Evolutionary conservation across 768 basidiomycete species (phyloP).

Genomic region (Mycena amicta): DNA sequence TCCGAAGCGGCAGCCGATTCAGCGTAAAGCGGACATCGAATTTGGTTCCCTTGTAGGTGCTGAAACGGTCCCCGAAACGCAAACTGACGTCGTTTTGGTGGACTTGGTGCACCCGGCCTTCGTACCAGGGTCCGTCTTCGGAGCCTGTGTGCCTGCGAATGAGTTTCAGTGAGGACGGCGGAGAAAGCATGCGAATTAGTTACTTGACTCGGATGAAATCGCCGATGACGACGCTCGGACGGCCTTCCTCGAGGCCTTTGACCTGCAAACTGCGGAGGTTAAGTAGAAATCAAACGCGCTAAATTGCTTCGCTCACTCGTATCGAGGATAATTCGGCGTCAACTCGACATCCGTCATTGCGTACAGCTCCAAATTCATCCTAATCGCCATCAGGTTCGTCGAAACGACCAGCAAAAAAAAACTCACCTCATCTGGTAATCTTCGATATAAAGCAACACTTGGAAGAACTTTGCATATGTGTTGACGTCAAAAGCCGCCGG

Average conservation of each 20-base stretch:
- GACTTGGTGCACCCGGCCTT: conserved; percentile 54
- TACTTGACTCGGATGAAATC: conserved; percentile 43
- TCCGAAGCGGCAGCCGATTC: conserved; percentile 53
- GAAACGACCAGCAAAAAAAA: not conserved
- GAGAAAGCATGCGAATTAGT: too few species aligned
- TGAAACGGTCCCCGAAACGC: conserved; percentile 49
- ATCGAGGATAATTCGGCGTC: conserved; percentile 38
- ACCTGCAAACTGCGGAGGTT: conserved; percentile 44
- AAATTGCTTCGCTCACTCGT: conserved; percentile 39
- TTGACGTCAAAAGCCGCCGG: conserved; percentile 36
- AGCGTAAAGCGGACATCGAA: conserved; percentile 60
- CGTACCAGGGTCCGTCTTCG: conserved; percentile 35
- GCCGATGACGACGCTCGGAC: conserved; percentile 61
- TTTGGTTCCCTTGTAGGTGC: conserved; percentile 37
- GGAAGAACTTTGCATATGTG: conserved; percentile 49
- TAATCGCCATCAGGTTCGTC: conserved; percentile 20
- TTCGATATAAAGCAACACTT: conserved; percentile 50
- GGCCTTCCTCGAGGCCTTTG: conserved; percentile 57
- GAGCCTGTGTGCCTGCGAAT: conserved; percentile 22
- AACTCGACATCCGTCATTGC: conserved; percentile 40
- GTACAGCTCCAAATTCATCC: conserved; percentile 42
- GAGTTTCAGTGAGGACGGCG: too few species aligned
- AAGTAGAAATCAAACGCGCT: not conserved
- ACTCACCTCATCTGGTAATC: conserved; percentile 50
- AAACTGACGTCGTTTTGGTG: conserved; percentile 45